Conservation (phyloP, 495 filamentous ascomycete genomes). For the Podospora appendiculata region DNA sequence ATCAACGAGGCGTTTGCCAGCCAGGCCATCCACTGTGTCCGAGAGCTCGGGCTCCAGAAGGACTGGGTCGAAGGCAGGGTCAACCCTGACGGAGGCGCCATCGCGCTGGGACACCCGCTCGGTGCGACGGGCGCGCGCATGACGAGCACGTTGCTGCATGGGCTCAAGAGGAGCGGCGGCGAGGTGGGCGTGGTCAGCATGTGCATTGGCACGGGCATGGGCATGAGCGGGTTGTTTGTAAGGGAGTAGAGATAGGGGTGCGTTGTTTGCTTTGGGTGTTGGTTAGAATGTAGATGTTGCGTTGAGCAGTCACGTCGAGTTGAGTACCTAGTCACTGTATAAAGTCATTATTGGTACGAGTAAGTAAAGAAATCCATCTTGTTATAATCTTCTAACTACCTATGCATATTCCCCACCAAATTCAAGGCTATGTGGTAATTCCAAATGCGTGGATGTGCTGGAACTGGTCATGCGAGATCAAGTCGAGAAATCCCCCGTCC, state of each 20-base stretch:
- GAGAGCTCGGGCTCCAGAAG: constrained; percentile 60
- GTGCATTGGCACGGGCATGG: constrained; percentile 92
- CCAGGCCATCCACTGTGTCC: constrained; percentile 74
- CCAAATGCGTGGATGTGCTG: no score
- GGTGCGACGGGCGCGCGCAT: constrained; percentile 84
- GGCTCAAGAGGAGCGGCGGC: constrained; percentile 48
- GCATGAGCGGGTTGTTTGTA: constrained; percentile 80
- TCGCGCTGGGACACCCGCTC: constrained; percentile 89
- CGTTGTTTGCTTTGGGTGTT: no score
- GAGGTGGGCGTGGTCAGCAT: constrained; percentile 72
- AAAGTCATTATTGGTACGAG: no score
- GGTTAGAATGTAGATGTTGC: no score
- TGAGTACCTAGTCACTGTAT: no score
- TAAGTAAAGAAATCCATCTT: no score
- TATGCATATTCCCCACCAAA: no score
- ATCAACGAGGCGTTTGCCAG: constrained; percentile 94
- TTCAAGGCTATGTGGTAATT: no score
- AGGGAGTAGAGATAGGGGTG: constrained; percentile 48
- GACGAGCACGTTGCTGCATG: constrained; percentile 66
- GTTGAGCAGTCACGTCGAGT: no score
- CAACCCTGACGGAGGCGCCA: constrained; percentile 89
- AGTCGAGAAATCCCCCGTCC: no score
- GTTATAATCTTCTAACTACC: no score
- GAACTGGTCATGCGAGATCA: no score
- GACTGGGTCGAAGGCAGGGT: constrained; percentile 56